Base-by-base conservation (phyloP, 1,284 basidiomycete genomes). In the Pascua sp. region DNA sequence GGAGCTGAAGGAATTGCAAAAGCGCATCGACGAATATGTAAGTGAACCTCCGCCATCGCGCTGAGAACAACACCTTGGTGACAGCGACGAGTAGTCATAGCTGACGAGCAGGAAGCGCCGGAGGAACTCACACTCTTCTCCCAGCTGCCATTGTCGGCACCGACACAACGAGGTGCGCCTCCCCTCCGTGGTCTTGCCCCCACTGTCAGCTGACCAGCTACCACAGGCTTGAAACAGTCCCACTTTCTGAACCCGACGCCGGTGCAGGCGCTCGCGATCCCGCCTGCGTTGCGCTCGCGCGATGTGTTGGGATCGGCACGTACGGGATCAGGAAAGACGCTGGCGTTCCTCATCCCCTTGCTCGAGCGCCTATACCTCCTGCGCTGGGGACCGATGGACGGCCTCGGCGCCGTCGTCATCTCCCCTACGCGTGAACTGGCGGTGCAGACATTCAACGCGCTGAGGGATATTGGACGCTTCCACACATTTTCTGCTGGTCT, bases 341-440 rank as follows among this genome's bases (percentile, higher is more conserved):
- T 91, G 17, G 87, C 89, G 0, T 91, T 91, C 76, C 79, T 91
- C 42, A 81, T 91, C 18, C 90, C 89, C 0, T 79, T 88, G 11
- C 81, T 91, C 43, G 89, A 91, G 77, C 79, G 85, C 32, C 80
- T 91, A 32, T 87, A 88, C 67, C 81, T 87, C 47, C 79, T 80
- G 56, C 87, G 85, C 69, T 91, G 90, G 89, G 88, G 89, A 0
- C 85, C 85, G 4, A 83, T 85, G 61, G 90, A 91, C 72, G 89
- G 89, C 8, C 82, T 98, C 4, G 94, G 96, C 11, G 95, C 93
- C 1, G 78, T 98, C 47, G 86, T 98, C 64, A 91, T 98, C 63
- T 94, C 91, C 4, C 96, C 96, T 1, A 98, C 95, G 1, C 83
- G 95, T 56, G 96, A 98, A 78, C 80, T 98, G 53, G 93, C 94